A percentile compares a stretch with the other conserved stretches of the same genome.
phyloP scores from a whole-genome alignment of 768 basidiomycete genomes.

The Termitomyces bulborhizus region DNA sequence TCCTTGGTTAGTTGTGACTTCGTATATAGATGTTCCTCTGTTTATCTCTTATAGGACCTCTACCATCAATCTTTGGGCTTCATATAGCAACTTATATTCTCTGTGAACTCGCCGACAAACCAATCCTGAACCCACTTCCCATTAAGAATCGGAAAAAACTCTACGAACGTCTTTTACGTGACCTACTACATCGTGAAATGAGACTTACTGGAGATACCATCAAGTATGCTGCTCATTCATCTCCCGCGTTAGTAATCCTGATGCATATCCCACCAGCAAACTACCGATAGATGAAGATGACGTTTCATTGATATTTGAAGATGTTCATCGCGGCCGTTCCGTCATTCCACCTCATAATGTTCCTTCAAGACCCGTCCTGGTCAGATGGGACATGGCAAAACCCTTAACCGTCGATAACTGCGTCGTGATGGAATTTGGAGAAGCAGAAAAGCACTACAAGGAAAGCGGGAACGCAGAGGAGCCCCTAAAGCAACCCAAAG shows the following conservation, averaged over 20 bases:
- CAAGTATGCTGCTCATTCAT: conserved; percentile 38
- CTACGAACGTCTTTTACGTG: conserved; percentile 73
- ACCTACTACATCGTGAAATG: conserved; percentile 69
- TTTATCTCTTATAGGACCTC: conserved; percentile 44
- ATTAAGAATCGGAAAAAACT: conserved; percentile 82
- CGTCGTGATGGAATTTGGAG: conserved; percentile 74
- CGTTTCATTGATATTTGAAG: conserved; percentile 79
- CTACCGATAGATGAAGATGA: conserved; percentile 82
- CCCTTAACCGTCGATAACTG: conserved; percentile 76
- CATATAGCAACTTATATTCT: conserved; percentile 86
- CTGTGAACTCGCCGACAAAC: conserved; percentile 79
- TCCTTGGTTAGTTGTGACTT: conserved; percentile 52
- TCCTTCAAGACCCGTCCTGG: conserved; percentile 64
- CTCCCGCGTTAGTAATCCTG: not conserved
- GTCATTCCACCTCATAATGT: conserved; percentile 73
- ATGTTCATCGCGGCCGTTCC: conserved; percentile 74
- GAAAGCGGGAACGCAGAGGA: conserved; percentile 31
- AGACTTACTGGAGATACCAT: conserved; percentile 55
- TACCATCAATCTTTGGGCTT: conserved; percentile 89
- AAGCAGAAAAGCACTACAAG: conserved; percentile 62
- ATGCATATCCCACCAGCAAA: conserved; percentile 36
- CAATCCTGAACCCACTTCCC: conserved; percentile 76
- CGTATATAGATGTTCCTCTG: not conserved
- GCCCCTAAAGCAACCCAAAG: conserved; percentile 31
- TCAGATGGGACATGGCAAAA: conserved; percentile 70